phyloP scores from a whole-genome alignment of 1,139 yeast genomes.

The Pneumocystis jirovecii region DNA sequence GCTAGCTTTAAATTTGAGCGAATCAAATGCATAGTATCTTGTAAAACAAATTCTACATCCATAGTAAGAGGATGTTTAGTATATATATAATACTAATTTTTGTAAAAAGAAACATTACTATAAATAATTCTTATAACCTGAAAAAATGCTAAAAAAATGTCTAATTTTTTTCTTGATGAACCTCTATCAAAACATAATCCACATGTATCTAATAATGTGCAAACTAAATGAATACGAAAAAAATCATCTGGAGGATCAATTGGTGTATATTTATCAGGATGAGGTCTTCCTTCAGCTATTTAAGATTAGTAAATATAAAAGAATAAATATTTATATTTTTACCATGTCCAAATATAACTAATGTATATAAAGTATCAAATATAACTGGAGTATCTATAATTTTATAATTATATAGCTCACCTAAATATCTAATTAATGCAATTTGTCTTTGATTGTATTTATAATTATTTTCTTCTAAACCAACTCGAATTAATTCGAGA shows the following conservation, averaged over 20 bases:
- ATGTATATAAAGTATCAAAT: conserved; percentile 41
- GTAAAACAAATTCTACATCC: conserved; percentile 43
- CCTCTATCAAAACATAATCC: conserved; percentile 16
- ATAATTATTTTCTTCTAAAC: conserved; percentile 52
- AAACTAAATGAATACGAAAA: conserved; percentile 50
- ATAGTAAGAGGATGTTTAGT: conserved; percentile 54
- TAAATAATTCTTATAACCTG: conserved; percentile 25
- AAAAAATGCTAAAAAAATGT: conserved; percentile 43
- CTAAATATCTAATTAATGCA: conserved; percentile 46
- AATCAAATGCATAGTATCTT: neutral
- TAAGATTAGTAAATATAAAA: neutral
- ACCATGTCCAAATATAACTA: conserved; percentile 53
- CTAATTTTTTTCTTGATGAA: conserved; percentile 25
- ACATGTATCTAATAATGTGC: conserved; percentile 26
- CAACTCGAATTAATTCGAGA: conserved; percentile 47
- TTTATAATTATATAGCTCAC: conserved; percentile 39
- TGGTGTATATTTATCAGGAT: conserved; percentile 30
- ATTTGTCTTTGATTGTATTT: conserved; percentile 46
- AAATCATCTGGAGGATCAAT: conserved; percentile 54
- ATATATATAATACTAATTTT: conserved; percentile 38
- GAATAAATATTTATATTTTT: neutral
- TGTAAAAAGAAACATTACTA: neutral
- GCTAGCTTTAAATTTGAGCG: neutral
- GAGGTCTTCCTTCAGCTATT: conserved; percentile 39
- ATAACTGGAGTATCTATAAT: conserved; percentile 37